phyloP scores from a whole-genome alignment of 75 land plant genomes.

The Pinus taeda region DNA sequence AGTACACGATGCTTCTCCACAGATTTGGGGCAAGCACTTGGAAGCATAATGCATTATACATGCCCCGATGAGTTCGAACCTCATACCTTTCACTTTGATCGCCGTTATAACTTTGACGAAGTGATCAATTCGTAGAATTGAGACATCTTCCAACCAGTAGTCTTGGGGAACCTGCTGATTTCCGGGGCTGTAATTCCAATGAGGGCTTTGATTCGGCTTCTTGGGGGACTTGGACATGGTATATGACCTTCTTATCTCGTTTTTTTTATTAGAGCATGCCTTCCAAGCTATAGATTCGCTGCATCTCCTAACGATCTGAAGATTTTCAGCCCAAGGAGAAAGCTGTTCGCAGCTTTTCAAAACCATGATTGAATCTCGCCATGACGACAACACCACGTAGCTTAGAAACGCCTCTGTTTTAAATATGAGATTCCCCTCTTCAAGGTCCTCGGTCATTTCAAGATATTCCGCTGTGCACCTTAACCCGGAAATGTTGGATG shows the following conservation, averaged over 20 bases:
- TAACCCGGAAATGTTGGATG: slow-evolving; percentile 77
- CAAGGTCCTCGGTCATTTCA: slow-evolving; percentile 88
- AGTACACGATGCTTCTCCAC: slow-evolving; percentile 25
- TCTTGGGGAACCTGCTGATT: slow-evolving; percentile 14
- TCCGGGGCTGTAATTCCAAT: slow-evolving; percentile 36
- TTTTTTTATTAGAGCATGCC: slow-evolving; percentile 90
- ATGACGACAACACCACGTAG: slow-evolving; percentile 52
- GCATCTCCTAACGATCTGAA: slow-evolving; percentile 57
- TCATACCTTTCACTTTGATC: slow-evolving; percentile 87
- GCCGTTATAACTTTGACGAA: slow-evolving; percentile 77
- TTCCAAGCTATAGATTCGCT: slow-evolving; percentile 63
- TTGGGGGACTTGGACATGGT: slow-evolving; percentile 58
- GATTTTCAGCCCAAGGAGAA: slow-evolving; percentile 78
- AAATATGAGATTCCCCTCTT: slow-evolving; percentile 66
- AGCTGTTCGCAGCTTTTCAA: slow-evolving; percentile 79
- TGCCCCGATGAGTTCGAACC: slow-evolving; percentile 73
- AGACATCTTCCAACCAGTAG: slow-evolving; percentile 96
- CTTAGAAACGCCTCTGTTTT: slow-evolving; percentile 64
- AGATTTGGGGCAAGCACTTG: slow-evolving; percentile 74
- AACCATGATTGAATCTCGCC: slow-evolving; percentile 60
- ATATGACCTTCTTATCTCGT: slow-evolving; percentile 83
- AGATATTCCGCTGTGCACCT: slow-evolving; percentile 79
- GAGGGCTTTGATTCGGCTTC: slow-evolving; percentile 47
- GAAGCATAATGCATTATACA: slow-evolving; percentile 67
- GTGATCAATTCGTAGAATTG: slow-evolving; percentile 67